Base-by-base conservation (phyloP, 2,329 filamentous ascomycete species). In the Aureobasidium sp. region DNA sequence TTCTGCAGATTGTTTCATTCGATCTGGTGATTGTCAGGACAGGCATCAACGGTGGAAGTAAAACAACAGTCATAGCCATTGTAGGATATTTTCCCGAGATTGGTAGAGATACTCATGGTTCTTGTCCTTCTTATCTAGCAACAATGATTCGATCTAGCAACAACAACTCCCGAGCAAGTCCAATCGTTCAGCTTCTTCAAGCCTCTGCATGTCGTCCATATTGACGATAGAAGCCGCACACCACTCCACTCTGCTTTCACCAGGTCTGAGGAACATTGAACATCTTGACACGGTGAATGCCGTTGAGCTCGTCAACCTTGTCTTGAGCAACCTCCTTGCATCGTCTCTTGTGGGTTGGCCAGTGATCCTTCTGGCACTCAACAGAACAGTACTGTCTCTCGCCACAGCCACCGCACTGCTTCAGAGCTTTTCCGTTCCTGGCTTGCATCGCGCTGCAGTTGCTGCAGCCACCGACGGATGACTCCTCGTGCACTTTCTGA, bases 281-380 rank as follows among this genome's bases (percentile, higher is more conserved):
- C 5, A 37, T 39, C 27, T 34, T 20, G n/a, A 56, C 26, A 44
- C 52, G 52, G 15, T 26, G 32, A 41, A 20, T 20, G 20, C 20
- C 20, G 20, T 20, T 20, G 20, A 20, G 20, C 20, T 20, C 20
- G 20, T 20, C 20, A 20, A 20, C 20, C 20, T 20, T 20, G 20
- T 53, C 51, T 32, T 36, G 24, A 29, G 24, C 51, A 13, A 20
- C 29, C 12, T 36, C 36, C 36, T 53, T 53, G 51, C 51, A 53
- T 20, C 20, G 20, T 20, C 20, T 20, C 20, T 20, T 20, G 29
- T 53, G 51, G 17, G 24, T 17, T 41, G 13, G 36, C 10, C 41
- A 53, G 51, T 53, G 51, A 36, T 53, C 51, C 51, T 53, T 53
- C 24, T 53, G 51, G 8, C 51, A 53, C 4, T 41, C 36, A 8